Evolutionary conservation across 495 filamentous ascomycete genomes (phyloP), one percentile per base, ranked within the genome.

Genomic region (Penicillium pancosmium): DNA sequence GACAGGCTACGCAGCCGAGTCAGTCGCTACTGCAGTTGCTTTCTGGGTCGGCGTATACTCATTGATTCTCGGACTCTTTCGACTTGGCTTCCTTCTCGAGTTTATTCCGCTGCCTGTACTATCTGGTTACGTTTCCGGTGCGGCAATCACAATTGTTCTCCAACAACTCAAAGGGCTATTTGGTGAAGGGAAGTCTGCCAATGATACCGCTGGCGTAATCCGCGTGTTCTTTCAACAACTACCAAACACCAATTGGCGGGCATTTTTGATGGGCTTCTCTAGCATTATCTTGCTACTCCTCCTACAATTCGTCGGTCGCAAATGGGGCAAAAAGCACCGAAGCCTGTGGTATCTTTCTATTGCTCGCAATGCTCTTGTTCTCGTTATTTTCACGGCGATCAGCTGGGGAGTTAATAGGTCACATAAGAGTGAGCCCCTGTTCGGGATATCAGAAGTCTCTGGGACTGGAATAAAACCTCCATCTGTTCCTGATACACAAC

Each of bases 91-190:
- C 84, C 90, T 99, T 27, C 94, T 98, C 13, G 94, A 98, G 57
- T 88, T 98, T 67, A 98, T 98, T 69, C 88, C 94, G 0, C 83
- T 98, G 31, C 85, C 91, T 1, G 88, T 93, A 1, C 93, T 98
- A 51, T 90, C 90, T 9, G 92, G 95, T 4, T 98, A 95, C 84
- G 98, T 99, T 92, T 97, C 94, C 2, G 94, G 94, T 6, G 96
- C 94, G 0, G 95, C 94, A 23, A 76, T 99, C 72, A 96, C 85
- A 66, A 99, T 99, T 68, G 85, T 85, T 34, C 80, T 86, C 40
- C 93, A 95, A 12, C 94, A 99, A 74, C 82, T 97, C 31, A 85
- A 90, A 1, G 81, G 81, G 8, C 68, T 99, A 78, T 87, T 99
- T 79, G 94, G 95, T 10, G 90, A 96, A 71, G 84, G 4, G 54